These are phyloP conservation scores for Trichoderma citrinoviride DNA, from an alignment of 2,329 filamentous ascomycete genomes.

Conservation along the genomic window DNA sequence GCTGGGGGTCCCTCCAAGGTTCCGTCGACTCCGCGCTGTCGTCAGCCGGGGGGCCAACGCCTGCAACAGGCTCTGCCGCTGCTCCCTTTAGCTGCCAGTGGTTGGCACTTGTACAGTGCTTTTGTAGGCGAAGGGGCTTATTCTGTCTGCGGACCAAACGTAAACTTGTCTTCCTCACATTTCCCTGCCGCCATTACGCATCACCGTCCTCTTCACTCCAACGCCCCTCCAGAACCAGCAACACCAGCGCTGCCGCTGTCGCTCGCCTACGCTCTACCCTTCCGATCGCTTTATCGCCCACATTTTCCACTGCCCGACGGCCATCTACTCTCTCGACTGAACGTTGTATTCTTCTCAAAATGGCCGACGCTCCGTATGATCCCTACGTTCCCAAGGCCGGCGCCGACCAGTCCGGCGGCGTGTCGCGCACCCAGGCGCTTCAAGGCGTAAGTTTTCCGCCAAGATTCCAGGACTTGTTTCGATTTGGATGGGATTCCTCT, in stretches of 20 bases:
- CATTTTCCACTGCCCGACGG: neutral
- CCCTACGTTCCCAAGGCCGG: constrained; percentile 81
- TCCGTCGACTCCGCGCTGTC: constrained; percentile 29
- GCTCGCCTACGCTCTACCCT: constrained; percentile 3
- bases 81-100: constrained; percentile 4
- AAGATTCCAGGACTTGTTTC: neutral
- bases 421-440: neutral
- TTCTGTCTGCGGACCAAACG: constrained; percentile 18
- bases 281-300: neutral
- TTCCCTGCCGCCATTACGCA: constrained; percentile 17
- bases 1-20: constrained; percentile 22
- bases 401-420: constrained; percentile 33
- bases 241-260: constrained; percentile 18
- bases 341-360: constrained; percentile 33
- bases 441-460: constrained; percentile 6
- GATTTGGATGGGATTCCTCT: too few relatives aligned
- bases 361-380: constrained; percentile 71
- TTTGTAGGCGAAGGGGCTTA: constrained; percentile 13
- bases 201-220: constrained; percentile 23
- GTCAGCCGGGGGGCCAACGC: constrained; percentile 30
- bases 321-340: neutral
- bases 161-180: constrained; percentile 26
- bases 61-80: constrained; percentile 2
- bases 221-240: constrained; percentile 26
- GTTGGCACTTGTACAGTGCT: too few relatives aligned